phyloP scores from a whole-genome alignment of 805 yeast species.

The Komagataella mondaviorum region DNA sequence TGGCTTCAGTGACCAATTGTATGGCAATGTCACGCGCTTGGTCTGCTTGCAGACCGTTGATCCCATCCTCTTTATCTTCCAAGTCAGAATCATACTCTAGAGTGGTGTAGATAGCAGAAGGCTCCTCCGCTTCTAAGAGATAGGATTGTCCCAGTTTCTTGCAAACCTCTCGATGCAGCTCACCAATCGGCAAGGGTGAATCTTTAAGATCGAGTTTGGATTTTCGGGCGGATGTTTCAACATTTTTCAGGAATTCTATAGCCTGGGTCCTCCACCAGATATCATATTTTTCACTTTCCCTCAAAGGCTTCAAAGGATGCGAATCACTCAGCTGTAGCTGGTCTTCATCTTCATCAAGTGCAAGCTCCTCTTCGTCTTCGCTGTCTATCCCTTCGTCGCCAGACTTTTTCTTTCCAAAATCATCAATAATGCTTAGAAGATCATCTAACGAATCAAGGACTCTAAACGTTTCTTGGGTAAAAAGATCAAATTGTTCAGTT shows the following conservation, averaged over 20 bases:
- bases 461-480: constrained; percentile 30
- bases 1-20: constrained; percentile 34
- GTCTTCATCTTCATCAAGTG: constrained; percentile 17
- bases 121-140: constrained; percentile 51
- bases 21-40: constrained; percentile 38
- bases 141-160: constrained; percentile 48
- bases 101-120: constrained; percentile 38
- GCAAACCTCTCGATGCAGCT: constrained; percentile 25
- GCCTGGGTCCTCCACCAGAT: constrained; percentile 43
- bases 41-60: constrained; percentile 22
- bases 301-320: constrained; percentile 42
- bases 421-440: constrained; percentile 49
- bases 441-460: constrained; percentile 51
- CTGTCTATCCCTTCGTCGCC: constrained; percentile 48
- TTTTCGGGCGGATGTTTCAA: constrained; percentile 10
- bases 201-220: not conserved
- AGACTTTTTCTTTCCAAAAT: constrained; percentile 43
- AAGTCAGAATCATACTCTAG: constrained; percentile 44
- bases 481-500: constrained; percentile 12
- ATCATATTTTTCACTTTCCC: constrained; percentile 26
- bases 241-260: constrained; percentile 17
- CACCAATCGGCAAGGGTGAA: constrained; percentile 5
- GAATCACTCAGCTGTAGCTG: constrained; percentile 21
- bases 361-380: constrained; percentile 30
- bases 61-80: constrained; percentile 14